Conservation (phyloP, 192 early-diverging fungal species). For the Thamnidium elegans region DNA sequence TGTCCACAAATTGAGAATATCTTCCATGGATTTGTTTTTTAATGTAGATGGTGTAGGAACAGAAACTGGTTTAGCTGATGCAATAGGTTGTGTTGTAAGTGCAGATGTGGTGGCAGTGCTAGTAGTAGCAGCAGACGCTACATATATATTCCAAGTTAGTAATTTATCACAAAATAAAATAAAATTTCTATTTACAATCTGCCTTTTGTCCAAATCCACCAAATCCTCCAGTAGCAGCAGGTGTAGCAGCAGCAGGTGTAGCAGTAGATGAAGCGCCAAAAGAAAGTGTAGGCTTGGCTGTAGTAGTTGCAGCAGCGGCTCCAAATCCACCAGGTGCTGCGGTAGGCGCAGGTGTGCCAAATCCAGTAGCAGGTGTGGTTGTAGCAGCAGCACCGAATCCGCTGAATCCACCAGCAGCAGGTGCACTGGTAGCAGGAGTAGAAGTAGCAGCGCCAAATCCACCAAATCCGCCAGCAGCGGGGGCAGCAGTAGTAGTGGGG, state of each 20-base stretch:
- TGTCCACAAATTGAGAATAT: constrained; percentile 90
- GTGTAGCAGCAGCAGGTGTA: constrained; percentile 1
- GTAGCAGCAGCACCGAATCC: not conserved
- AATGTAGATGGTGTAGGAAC: constrained; percentile 54
- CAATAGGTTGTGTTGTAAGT: constrained; percentile 29
- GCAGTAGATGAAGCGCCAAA: constrained; percentile 23
- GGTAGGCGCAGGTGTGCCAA: not conserved
- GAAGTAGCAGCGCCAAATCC: not conserved
- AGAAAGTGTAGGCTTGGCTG: constrained; percentile 29
- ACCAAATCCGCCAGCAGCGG: constrained; percentile 16
- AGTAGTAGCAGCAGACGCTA: constrained; percentile 21
- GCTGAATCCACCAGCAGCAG: not conserved
- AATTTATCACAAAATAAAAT: not conserved
- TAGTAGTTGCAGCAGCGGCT: constrained; percentile 2
- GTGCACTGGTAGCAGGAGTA: constrained; percentile 24
- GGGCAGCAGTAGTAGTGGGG: constrained; percentile 31
- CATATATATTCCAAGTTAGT: too few relatives aligned
- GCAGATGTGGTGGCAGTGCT: constrained; percentile 37
- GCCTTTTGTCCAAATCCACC: constrained; percentile 13
- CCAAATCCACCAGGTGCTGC: not conserved
- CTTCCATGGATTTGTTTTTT: constrained; percentile 87
- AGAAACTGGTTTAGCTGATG: constrained; percentile 33
- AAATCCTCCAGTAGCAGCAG: constrained; percentile 19
- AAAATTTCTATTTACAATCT: not conserved
- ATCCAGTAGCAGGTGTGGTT: constrained; percentile 2